Conservation (phyloP, 768 basidiomycete genomes). For the Boletales sp. region DNA sequence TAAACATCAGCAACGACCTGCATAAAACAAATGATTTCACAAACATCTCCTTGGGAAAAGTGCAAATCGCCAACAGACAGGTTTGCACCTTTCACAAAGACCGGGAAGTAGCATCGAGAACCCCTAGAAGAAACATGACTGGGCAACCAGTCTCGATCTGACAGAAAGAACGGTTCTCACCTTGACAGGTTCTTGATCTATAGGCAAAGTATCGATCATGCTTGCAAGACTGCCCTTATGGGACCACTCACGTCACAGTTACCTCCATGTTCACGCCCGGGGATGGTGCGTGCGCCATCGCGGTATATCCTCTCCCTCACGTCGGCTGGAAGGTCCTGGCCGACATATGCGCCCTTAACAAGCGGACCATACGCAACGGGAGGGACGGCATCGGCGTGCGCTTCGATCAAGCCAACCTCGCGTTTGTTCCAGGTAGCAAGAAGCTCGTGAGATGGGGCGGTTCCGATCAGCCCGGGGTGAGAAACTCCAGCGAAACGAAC, state of each 20-base stretch:
- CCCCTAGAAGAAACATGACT: slow-evolving; percentile 36
- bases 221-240: neutral
- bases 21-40: slow-evolving; percentile 7
- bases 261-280: slow-evolving; percentile 77
- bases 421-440: slow-evolving; percentile 74
- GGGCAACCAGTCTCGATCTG: too few relatives aligned
- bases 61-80: slow-evolving; percentile 77
- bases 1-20: slow-evolving; percentile 2
- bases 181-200: slow-evolving; percentile 76
- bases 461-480: slow-evolving; percentile 75
- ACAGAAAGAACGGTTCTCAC: slow-evolving; percentile 21
- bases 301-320: slow-evolving; percentile 49
- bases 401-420: slow-evolving; percentile 60
- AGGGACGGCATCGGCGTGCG: slow-evolving; percentile 49
- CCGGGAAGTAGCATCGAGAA: slow-evolving; percentile 73
- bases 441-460: slow-evolving; percentile 69
- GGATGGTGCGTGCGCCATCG: slow-evolving; percentile 73
- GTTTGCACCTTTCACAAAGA: slow-evolving; percentile 72
- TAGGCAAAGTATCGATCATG: slow-evolving; percentile 1
- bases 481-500: slow-evolving; percentile 77
- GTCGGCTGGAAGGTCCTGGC: slow-evolving; percentile 53
- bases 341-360: slow-evolving; percentile 59
- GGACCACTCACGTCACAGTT: slow-evolving; percentile 58
- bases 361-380: slow-evolving; percentile 67
- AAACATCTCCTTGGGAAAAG: slow-evolving; percentile 73